These are phyloP conservation scores for Chaetomium cochliodes DNA, from an alignment of 495 filamentous ascomycete species.

Conservation along the genomic window DNA sequence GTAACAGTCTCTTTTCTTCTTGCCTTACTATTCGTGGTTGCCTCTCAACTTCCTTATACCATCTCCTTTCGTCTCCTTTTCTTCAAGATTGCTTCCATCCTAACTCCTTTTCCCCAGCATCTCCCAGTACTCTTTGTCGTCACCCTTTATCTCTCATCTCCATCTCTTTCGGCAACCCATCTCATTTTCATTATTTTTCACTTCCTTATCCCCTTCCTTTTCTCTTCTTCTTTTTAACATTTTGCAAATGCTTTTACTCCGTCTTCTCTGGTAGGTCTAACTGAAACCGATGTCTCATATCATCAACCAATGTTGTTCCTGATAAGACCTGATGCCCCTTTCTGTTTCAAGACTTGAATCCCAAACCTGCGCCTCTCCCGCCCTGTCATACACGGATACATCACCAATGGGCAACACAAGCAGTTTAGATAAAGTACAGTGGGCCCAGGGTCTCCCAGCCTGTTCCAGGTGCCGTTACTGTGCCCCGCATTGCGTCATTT, in stretches of 20 bases:
- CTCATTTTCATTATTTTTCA: not conserved
- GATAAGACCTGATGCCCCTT: not conserved
- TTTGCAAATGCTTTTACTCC: not conserved
- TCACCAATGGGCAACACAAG: not conserved
- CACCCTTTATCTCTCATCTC: not conserved
- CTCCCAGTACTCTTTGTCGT: too few relatives aligned
- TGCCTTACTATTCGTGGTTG: too few relatives aligned
- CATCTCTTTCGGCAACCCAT: not conserved
- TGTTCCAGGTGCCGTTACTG: constrained; percentile 7
- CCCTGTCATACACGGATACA: not conserved
- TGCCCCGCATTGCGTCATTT: constrained; percentile 31
- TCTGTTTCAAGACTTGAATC: not conserved
- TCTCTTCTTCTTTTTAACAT: not conserved
- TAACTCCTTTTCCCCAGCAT: too few relatives aligned
- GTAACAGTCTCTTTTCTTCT: too few relatives aligned
- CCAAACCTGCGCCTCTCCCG: not conserved
- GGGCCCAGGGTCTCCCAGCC: not conserved
- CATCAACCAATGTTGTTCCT: too few relatives aligned
- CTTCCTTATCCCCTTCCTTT: not conserved
- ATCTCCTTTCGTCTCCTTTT: too few relatives aligned
- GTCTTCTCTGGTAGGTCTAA: too few relatives aligned
- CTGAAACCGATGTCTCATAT: too few relatives aligned
- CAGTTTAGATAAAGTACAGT: not conserved
- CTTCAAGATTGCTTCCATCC: too few relatives aligned
- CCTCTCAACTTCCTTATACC: too few relatives aligned